Percentiles rank a stretch among this genome's conserved stretches.
Evolutionary conservation across 2,329 filamentous ascomycete species (phyloP).

Genomic region (Diplodia mutila): DNA sequence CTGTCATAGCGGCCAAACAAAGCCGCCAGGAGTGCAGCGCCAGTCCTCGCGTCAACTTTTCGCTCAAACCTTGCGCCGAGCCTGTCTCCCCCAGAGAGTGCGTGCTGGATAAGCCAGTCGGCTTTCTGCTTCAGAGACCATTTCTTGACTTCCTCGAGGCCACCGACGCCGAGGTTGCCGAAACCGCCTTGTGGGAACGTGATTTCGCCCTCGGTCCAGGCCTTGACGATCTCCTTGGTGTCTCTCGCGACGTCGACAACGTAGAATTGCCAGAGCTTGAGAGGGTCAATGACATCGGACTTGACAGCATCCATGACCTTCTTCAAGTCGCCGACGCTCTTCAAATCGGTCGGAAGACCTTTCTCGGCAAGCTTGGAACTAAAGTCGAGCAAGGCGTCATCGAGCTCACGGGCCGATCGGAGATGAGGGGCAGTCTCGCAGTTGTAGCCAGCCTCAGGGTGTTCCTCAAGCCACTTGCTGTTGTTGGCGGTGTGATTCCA

Average conservation of each 20-base stretch:
- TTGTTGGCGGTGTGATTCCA: slow-evolving; percentile 98
- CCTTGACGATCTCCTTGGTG: slow-evolving; percentile 67
- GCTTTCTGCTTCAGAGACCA: slow-evolving; percentile 64
- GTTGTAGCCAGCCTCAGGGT: slow-evolving; percentile 96
- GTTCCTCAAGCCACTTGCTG: slow-evolving; percentile 88
- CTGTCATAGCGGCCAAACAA: slow-evolving; percentile 71
- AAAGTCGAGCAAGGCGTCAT: slow-evolving; percentile 71
- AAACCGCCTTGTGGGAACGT: slow-evolving; percentile 59
- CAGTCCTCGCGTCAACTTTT: slow-evolving; percentile 68
- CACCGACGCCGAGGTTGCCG: slow-evolving; percentile 52
- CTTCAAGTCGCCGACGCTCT: slow-evolving; percentile 71
- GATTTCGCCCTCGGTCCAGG: slow-evolving; percentile 69
- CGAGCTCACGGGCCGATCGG: slow-evolving; percentile 71
- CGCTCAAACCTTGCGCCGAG: slow-evolving; percentile 81
- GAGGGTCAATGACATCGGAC: slow-evolving; percentile 73
- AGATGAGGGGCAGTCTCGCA: slow-evolving; percentile 81
- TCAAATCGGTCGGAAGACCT: slow-evolving; percentile 75
- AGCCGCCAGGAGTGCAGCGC: slow-evolving; percentile 68
- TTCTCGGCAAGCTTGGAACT: slow-evolving; percentile 65
- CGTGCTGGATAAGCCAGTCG: slow-evolving; percentile 69
- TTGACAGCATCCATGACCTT: slow-evolving; percentile 85
- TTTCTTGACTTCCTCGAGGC: slow-evolving; percentile 56
- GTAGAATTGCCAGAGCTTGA: slow-evolving; percentile 94
- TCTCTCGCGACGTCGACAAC: slow-evolving; percentile 77
- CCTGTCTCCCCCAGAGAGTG: slow-evolving; percentile 70